phyloP scores from a whole-genome alignment of 768 basidiomycete species.

The Clitopilus passeckerianus region DNA sequence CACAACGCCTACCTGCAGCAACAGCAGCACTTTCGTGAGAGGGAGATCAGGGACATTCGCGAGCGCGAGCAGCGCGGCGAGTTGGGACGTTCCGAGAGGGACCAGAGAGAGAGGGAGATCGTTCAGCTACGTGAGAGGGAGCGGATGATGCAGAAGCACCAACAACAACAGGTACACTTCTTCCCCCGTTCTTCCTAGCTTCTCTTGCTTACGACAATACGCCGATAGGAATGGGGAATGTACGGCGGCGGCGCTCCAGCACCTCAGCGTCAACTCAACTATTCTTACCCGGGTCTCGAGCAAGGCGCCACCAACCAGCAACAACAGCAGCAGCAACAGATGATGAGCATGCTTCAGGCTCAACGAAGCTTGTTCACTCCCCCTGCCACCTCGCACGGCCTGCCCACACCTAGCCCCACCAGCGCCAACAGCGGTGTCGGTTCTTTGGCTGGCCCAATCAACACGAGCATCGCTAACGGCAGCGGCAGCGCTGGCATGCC shows the following conservation, averaged over 20 bases:
- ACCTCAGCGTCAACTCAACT: constrained; percentile 15
- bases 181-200: constrained; percentile 12
- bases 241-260: constrained; percentile 19
- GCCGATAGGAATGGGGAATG: constrained; percentile 25
- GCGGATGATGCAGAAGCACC: constrained; percentile 2
- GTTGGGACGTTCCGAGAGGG: constrained; percentile 1
- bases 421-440: neutral
- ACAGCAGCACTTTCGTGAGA: constrained; percentile 6
- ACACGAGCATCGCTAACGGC: neutral
- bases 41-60: constrained; percentile 6
- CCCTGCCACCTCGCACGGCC: constrained; percentile 33
- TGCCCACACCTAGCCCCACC: constrained; percentile 18
- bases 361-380: constrained; percentile 37
- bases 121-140: constrained; percentile 9
- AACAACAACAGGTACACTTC: constrained; percentile 8
- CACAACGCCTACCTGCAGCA: constrained; percentile 5
- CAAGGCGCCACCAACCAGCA: constrained; percentile 3
- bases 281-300: constrained; percentile 7
- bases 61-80: constrained; percentile 7
- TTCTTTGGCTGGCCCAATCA: neutral
- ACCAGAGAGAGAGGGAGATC: constrained; percentile 5
- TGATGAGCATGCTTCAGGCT: constrained; percentile 17
- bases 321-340: constrained; percentile 11
- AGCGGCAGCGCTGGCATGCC: constrained; percentile 5
- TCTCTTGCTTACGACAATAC: constrained; percentile 4